These are phyloP conservation scores for Viola odorata DNA, from an alignment of 345 rosid species.

Conservation along the genomic window DNA sequence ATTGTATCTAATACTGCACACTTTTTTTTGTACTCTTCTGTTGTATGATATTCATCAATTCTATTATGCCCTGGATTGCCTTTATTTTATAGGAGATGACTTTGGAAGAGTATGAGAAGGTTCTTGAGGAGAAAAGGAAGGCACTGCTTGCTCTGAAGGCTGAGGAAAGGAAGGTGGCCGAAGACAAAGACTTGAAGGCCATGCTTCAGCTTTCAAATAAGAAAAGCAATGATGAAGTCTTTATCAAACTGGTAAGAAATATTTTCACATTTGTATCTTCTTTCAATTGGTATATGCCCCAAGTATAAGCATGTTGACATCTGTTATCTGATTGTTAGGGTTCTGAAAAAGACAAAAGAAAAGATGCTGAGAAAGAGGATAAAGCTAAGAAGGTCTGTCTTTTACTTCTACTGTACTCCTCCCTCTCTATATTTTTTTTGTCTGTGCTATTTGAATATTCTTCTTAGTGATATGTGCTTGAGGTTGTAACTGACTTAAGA, in stretches of 20 bases:
- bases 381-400: constrained; percentile 67
- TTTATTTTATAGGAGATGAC: constrained; percentile 72
- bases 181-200: constrained; percentile 58
- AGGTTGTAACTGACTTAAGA: no score
- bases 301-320: background rate
- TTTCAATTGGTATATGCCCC: background rate
- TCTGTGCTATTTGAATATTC: background rate
- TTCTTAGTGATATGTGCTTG: background rate
- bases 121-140: constrained; percentile 79
- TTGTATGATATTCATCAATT: background rate
- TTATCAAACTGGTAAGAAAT: constrained; percentile 72
- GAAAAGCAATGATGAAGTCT: constrained; percentile 74
- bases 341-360: constrained; percentile 90
- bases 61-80: background rate
- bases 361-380: constrained; percentile 92
- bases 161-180: constrained; percentile 79
- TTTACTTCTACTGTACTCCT: background rate
- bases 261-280: background rate
- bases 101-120: constrained; percentile 86
- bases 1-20: no score
- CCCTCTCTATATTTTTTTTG: background rate
- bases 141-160: constrained; percentile 53
- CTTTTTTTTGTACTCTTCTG: background rate
- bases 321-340: constrained; percentile 42
- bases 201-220: constrained; percentile 89